Percentiles rank a stretch among this genome's conserved stretches.
These are phyloP conservation scores for Pulicaria dysenterica DNA, from an alignment of 129 eudicot species.

Conservation along the genomic window DNA sequence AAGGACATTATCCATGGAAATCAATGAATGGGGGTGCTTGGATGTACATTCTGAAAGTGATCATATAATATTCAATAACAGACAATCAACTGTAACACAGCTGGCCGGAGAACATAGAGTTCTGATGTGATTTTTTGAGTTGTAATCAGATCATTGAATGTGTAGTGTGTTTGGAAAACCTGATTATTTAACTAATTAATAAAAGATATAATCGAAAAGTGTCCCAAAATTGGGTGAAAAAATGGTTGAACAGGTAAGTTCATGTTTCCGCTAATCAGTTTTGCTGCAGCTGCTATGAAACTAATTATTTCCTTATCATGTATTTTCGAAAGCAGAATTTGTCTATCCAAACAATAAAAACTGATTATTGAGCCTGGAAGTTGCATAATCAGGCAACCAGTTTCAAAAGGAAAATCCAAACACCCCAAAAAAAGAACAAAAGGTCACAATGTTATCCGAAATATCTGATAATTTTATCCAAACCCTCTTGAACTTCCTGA, in stretches of 20 bases:
- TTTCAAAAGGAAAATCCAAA: slow-evolving; percentile 1
- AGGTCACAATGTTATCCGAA: neutral
- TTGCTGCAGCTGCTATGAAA: no score
- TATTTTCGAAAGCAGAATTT: no score
- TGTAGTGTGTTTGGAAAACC: no score
- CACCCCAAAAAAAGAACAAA: slow-evolving; percentile 14
- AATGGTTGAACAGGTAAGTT: neutral
- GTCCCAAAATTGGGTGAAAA: neutral
- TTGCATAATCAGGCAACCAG: neutral
- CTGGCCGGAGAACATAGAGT: neutral
- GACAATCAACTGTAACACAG: neutral
- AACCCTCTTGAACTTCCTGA: slow-evolving; percentile 33
- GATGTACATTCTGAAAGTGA: slow-evolving; percentile 4
- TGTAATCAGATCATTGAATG: neutral
- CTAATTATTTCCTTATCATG: no score
- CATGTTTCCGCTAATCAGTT: neutral
- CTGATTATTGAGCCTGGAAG: neutral
- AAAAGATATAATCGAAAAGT: neutral
- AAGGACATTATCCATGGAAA: slow-evolving; percentile 17
- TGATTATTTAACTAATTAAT: neutral
- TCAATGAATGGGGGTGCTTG: slow-evolving; percentile 1
- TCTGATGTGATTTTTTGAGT: neutral
- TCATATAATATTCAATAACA: neutral
- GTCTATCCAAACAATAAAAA: neutral
- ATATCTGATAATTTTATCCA: slow-evolving; percentile 5